A percentile compares a stretch with the other conserved stretches of the same genome.
These are phyloP conservation scores for Diatrype stigma DNA, from an alignment of 2,329 filamentous ascomycete genomes.

Conservation along the genomic window DNA sequence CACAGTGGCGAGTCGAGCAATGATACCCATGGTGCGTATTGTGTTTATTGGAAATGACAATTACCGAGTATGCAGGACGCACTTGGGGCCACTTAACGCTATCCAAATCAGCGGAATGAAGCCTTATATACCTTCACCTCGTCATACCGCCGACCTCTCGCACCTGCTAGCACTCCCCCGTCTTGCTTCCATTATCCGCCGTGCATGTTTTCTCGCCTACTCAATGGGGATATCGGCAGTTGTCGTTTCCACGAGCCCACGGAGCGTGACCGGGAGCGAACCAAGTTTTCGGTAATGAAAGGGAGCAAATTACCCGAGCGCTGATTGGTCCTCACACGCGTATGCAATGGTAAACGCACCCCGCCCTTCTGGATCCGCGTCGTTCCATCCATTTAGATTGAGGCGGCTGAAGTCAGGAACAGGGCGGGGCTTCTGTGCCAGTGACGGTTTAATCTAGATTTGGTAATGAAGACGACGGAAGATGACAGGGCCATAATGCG, in stretches of 20 bases:
- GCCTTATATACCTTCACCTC: constrained; percentile 9
- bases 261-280: constrained; percentile 10
- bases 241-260: constrained; percentile 7
- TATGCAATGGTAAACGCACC: constrained; percentile 12
- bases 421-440: constrained; percentile 7
- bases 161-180: too few relatives aligned
- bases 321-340: constrained; percentile 13
- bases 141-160: not conserved
- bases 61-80: constrained; percentile 3
- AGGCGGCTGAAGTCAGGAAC: constrained; percentile 16
- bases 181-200: not conserved
- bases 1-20: constrained; percentile 9
- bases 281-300: constrained; percentile 15
- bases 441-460: constrained; percentile 4
- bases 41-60: constrained; percentile 2
- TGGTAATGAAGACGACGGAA: constrained; percentile 8
- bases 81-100: constrained; percentile 1
- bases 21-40: constrained; percentile 13
- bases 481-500: constrained; percentile 4
- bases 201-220: constrained; percentile 4
- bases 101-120: constrained; percentile 2
- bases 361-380: constrained; percentile 11
- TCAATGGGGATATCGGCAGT: constrained; percentile 12
- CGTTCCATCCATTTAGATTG: constrained; percentile 12
- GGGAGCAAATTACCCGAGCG: constrained; percentile 11